Evolutionary conservation across 148 eudicot species (phyloP), one percentile per base, ranked within the genome.

Genomic region (Tetragonia tetragonoides): DNA sequence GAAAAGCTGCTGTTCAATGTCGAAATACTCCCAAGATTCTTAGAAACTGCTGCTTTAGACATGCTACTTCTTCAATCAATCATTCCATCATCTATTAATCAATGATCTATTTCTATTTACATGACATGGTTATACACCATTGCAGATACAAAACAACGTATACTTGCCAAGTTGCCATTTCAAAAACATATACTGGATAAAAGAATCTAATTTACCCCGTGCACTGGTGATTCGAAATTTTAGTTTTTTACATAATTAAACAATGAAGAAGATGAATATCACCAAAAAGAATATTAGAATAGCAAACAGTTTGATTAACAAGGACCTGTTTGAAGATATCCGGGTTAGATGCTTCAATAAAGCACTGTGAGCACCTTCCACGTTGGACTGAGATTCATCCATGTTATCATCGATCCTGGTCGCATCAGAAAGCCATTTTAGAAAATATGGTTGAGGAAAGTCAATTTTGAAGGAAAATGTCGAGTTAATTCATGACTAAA

Each of bases 291-390:
- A 82, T 37, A 93, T 88, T 73, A 93, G 75, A 70, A 91, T 77
- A 23, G 87, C 88, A 81, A 93, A 91, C 63, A 93, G 84, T 83
- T 93, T 93, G 79, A 93, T 85, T 81, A 93, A 67, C 80, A 93
- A 91, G 83, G 89, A 87, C 89, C 98, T 87, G 89, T 93, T 91
- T 60, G 98, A 91, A 57, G 97, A 88, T 83, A 93, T 89, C 28
- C 81, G 83, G 42, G 89, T 89, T 67, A 93, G 79, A 81, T 93
- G 85, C 83, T 88, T 93, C 83, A 91, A 70, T 67, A 93, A 79
- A 75, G 94, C 83, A 78, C 84, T 82, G 47, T 90, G 91, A 78
- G 97, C 97, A 82, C 93, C 88, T 80, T 93, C 98, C 79, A 93
- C 97, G 78, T 91, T 88, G 54, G 89, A 80, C 83, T 87, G 75